A percentile compares a stretch with the other conserved stretches of the same genome.
Evolutionary conservation across 2,329 filamentous ascomycete genomes (phyloP).

Genomic region (Myriangium duriaei): DNA sequence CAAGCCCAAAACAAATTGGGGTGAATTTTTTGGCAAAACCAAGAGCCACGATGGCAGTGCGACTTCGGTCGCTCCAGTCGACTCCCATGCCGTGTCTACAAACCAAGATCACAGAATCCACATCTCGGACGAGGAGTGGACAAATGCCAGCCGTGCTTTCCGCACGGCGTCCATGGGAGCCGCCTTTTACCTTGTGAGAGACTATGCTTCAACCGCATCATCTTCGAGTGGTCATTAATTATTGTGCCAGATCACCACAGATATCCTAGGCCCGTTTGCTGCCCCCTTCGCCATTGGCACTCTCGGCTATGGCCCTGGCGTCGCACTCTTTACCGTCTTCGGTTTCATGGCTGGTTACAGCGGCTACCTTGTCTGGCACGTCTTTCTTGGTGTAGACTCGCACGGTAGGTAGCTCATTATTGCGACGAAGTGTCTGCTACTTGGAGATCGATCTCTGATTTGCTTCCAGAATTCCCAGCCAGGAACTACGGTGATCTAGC

Average conservation of each 20-base stretch:
- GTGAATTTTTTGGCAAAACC: constrained; percentile 2
- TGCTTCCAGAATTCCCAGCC: constrained; percentile 24
- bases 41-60: neutral
- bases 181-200: constrained; percentile 32
- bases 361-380: constrained; percentile 34
- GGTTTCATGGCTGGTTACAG: constrained; percentile 22
- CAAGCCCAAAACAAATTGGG: constrained; percentile 13
- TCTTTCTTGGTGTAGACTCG: constrained; percentile 34
- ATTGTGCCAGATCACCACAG: constrained; percentile 38
- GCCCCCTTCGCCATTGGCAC: constrained; percentile 22
- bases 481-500: constrained; percentile 38
- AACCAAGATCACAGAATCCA: neutral
- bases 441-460: too few species aligned
- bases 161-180: constrained; percentile 36
- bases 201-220: too few species aligned
- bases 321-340: constrained; percentile 26
- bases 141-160: constrained; percentile 33
- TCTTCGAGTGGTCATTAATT: too few species aligned
- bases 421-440: neutral
- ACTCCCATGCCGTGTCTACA: too few species aligned
- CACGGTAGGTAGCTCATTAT: constrained; percentile 11
- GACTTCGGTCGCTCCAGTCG: neutral
- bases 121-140: constrained; percentile 22
- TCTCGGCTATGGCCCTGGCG: constrained; percentile 24
- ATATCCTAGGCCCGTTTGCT: constrained; percentile 34